These are phyloP conservation scores for Phanerochaete sordida DNA, from an alignment of 768 basidiomycete species.

Conservation along the genomic window DNA sequence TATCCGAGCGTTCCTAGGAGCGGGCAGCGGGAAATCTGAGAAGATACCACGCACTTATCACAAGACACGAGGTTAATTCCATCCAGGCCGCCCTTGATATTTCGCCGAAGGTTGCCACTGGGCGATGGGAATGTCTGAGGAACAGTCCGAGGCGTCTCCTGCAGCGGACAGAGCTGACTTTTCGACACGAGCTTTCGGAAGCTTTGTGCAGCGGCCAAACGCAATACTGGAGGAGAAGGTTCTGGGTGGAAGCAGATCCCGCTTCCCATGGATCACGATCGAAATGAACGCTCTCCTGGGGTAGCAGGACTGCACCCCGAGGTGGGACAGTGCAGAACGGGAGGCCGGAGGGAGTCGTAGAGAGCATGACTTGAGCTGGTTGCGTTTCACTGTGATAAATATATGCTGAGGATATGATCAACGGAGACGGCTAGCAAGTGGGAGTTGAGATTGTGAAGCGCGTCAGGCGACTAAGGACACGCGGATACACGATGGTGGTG, in stretches of 20 bases:
- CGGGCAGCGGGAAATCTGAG: not conserved
- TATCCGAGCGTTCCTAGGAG: not conserved
- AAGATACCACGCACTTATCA: not conserved
- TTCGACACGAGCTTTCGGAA: not conserved
- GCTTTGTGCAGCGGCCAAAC: not conserved
- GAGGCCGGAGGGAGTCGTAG: not conserved
- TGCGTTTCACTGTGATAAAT: not conserved
- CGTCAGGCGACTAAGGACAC: not conserved
- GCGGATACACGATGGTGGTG: not conserved
- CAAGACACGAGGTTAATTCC: not conserved
- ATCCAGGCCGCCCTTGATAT: not conserved
- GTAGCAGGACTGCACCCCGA: too few relatives aligned
- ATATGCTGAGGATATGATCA: not conserved
- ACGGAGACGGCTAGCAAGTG: too few relatives aligned
- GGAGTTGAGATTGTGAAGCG: not conserved
- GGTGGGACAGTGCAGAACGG: too few relatives aligned
- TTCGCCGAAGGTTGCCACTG: not conserved
- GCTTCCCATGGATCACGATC: slow-evolving; percentile 4
- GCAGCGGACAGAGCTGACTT: not conserved
- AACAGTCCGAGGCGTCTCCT: not conserved
- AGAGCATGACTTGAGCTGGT: not conserved
- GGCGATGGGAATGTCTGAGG: not conserved
- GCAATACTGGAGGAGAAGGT: not conserved
- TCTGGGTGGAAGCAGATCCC: not conserved
- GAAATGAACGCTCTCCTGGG: not conserved